phyloP scores from a whole-genome alignment of 495 filamentous ascomycete species.

The Daldinia loculata region DNA sequence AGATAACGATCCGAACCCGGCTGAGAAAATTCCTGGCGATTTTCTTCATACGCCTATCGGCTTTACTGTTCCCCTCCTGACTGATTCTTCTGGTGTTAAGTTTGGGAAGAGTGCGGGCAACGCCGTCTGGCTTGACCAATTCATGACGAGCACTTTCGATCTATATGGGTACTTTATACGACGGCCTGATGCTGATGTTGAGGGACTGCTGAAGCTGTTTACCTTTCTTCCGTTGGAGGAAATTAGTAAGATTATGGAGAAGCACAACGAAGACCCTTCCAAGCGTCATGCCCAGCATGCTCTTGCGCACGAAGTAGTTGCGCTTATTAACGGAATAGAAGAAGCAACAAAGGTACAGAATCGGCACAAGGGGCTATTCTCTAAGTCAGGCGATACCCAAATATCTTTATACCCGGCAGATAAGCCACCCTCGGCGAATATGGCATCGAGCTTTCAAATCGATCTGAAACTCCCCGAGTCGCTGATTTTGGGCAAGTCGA shows the following conservation, averaged over 20 bases:
- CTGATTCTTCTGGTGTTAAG: conserved; percentile 84
- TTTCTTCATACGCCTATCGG: conserved; percentile 67
- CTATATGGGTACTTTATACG: conserved; percentile 88
- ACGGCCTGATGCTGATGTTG: conserved; percentile 80
- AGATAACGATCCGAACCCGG: conserved; percentile 60
- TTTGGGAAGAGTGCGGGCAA: conserved; percentile 97
- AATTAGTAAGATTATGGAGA: conserved; percentile 69
- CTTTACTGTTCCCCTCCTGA: conserved; percentile 89
- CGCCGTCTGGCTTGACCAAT: conserved; percentile 88
- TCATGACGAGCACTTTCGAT: conserved; percentile 82
- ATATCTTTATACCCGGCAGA: conserved; percentile 8
- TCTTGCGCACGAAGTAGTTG: conserved; percentile 81
- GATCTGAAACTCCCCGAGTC: conserved; percentile 73
- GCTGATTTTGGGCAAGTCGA: conserved; percentile 67
- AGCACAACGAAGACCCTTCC: conserved; percentile 71
- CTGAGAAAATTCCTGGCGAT: conserved; percentile 39
- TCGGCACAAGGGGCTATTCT: conserved; percentile 67
- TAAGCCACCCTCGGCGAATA: background rate
- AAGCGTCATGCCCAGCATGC: conserved; percentile 80
- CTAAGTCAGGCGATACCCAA: conserved; percentile 15
- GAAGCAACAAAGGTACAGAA: conserved; percentile 64
- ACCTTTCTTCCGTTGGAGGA: conserved; percentile 80
- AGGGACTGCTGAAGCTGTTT: conserved; percentile 84
- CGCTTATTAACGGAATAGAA: conserved; percentile 74
- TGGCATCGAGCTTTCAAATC: conserved; percentile 43